A percentile compares a stretch with the other conserved stretches of the same genome.
Evolutionary conservation across 2,329 filamentous ascomycete species (phyloP).

Genomic region (Arthroderma sp.): DNA sequence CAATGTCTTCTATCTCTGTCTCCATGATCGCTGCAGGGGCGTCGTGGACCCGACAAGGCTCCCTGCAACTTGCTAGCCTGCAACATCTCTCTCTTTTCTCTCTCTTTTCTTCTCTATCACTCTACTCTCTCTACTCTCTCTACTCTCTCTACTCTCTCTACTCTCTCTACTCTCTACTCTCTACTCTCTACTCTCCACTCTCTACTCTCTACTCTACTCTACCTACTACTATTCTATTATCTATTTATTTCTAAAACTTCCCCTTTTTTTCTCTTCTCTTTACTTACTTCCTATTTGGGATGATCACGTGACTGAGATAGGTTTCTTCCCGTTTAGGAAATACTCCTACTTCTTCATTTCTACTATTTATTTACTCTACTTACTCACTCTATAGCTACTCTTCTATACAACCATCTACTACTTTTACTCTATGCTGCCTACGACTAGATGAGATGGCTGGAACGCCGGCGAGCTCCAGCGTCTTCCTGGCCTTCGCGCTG

Average conservation of each 20-base stretch:
- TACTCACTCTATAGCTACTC: not conserved
- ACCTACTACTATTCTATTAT: not conserved
- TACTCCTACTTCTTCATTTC: not conserved
- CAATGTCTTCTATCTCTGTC: no score
- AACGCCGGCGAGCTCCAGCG: conserved; percentile 58
- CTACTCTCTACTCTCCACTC: not conserved
- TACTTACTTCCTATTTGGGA: not conserved
- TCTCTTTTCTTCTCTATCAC: not conserved
- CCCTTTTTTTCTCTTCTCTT: not conserved
- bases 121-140: not conserved
- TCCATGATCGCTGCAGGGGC: no score
- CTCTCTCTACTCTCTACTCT: not conserved
- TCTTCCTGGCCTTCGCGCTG: conserved; percentile 64
- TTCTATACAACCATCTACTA: not conserved
- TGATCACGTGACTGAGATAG: not conserved
- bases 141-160: not conserved
- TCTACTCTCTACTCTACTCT: not conserved
- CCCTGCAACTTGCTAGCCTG: not conserved
- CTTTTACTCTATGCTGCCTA: not conserved
- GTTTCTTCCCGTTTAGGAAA: conserved; percentile 1
- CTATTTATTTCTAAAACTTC: not conserved
- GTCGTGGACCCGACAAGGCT: not conserved
- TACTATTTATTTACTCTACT: not conserved
- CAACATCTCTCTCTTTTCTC: not conserved
- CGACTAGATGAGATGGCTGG: not conserved